A percentile compares a stretch with the other conserved stretches of the same genome.
Conservation (phyloP, 495 filamentous ascomycete species). For the Xeromyces bisporus region DNA sequence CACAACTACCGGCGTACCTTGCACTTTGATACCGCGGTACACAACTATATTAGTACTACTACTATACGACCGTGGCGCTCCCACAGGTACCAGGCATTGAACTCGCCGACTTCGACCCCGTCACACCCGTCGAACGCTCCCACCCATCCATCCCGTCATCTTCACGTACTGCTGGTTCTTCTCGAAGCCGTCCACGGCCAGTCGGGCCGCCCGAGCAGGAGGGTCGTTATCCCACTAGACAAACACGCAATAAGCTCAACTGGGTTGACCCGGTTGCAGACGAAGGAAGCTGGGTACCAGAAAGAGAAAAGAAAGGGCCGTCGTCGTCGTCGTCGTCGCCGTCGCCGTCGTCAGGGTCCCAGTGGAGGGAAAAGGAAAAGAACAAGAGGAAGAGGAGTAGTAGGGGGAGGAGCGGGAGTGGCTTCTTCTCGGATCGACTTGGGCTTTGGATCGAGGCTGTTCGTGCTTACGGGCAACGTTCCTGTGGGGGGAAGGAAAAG, state of each 20-base stretch:
- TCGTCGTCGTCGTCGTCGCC: background rate
- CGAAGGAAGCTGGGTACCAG: too few species aligned
- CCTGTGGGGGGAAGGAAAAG: conserved; percentile 8
- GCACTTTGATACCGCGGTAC: too few species aligned
- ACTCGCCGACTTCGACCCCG: conserved; percentile 20
- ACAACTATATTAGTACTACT: conserved; percentile 1
- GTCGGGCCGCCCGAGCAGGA: background rate
- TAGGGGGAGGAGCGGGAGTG: background rate
- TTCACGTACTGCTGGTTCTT: background rate
- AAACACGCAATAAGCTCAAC: too few species aligned
- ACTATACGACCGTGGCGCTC: conserved; percentile 14
- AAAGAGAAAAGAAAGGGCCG: too few species aligned
- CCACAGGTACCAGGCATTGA: conserved; percentile 15
- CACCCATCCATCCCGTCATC: background rate
- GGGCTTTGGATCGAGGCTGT: conserved; percentile 27
- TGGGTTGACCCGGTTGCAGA: too few species aligned
- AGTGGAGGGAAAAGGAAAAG: too few species aligned
- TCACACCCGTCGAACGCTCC: conserved; percentile 3
- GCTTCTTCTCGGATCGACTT: conserved; percentile 5
- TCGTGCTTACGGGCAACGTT: conserved; percentile 10
- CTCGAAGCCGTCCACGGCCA: background rate
- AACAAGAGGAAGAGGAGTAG: background rate
- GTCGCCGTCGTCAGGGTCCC: background rate
- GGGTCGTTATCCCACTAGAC: too few species aligned
- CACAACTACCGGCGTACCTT: too few species aligned